phyloP scores from a whole-genome alignment of 768 basidiomycete genomes.

The Rhodocollybia butyracea region DNA sequence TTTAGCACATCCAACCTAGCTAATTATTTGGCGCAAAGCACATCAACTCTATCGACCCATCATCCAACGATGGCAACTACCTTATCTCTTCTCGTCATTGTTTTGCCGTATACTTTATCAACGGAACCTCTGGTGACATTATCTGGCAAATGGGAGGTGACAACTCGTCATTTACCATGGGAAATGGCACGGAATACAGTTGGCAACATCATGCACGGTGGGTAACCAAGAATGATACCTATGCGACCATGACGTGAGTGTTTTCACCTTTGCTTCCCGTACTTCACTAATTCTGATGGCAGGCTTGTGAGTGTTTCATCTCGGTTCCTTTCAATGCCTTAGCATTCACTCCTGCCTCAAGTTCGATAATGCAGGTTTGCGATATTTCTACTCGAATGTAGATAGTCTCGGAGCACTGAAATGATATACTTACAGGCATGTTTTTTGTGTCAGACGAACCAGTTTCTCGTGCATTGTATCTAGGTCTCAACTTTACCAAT shows the following conservation, averaged over 20 bases:
- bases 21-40: neutral
- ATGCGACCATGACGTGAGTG: constrained; percentile 9
- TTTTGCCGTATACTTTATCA: constrained; percentile 15
- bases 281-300: too few relatives aligned
- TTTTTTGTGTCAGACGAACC: too few relatives aligned
- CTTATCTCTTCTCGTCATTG: constrained; percentile 16
- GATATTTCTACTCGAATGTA: too few relatives aligned
- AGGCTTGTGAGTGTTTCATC: too few relatives aligned
- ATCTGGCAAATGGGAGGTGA: constrained; percentile 18
- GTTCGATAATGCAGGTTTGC: constrained; percentile 5
- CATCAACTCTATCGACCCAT: constrained; percentile 8
- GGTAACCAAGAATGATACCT: constrained; percentile 9
- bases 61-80: constrained; percentile 15
- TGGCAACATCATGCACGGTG: constrained; percentile 20
- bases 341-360: constrained; percentile 2
- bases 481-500: constrained; percentile 6
- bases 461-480: constrained; percentile 1
- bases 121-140: constrained; percentile 14
- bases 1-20: neutral
- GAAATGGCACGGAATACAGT: constrained; percentile 11
- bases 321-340: neutral
- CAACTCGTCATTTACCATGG: constrained; percentile 12
- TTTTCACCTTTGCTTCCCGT: too few relatives aligned
- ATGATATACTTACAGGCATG: too few relatives aligned
- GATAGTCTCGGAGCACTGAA: too few relatives aligned